Percentiles rank a stretch among this genome's conserved stretches.
Evolutionary conservation across 176 grass and related monocot species (phyloP).

Genomic region (Bothriochloa decipiens): DNA sequence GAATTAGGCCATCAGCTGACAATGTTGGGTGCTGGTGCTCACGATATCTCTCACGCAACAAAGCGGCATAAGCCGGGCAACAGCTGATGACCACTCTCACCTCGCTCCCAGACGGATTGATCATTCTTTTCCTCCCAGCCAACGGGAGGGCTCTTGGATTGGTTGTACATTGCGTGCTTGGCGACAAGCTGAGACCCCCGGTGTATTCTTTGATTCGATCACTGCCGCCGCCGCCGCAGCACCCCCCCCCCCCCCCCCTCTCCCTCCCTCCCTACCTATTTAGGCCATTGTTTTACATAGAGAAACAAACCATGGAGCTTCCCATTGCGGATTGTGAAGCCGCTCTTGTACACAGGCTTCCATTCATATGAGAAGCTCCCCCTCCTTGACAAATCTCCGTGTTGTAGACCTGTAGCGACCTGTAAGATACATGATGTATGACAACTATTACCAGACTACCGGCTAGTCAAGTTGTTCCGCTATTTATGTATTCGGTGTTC

Average conservation of each 20-base stretch:
- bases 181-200: neutral
- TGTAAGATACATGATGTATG: slow-evolving; percentile 45
- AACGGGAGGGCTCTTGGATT: slow-evolving; percentile 25
- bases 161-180: slow-evolving; percentile 64
- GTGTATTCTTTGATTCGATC: slow-evolving; percentile 67
- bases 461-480: neutral
- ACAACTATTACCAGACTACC: neutral
- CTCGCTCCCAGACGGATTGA: slow-evolving; percentile 20
- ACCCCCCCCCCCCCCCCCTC: no score
- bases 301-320: slow-evolving; percentile 42
- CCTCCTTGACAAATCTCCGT: neutral
- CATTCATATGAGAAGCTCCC: slow-evolving; percentile 71
- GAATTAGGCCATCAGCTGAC: slow-evolving; percentile 38
- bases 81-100: slow-evolving; percentile 35
- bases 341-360: slow-evolving; percentile 75
- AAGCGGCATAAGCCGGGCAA: slow-evolving; percentile 66
- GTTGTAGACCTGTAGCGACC: slow-evolving; percentile 22
- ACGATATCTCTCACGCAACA: slow-evolving; percentile 40
- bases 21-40: neutral
- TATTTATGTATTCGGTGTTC: neutral
- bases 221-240: neutral
- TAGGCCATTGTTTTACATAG: slow-evolving; percentile 26
- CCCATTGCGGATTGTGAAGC: slow-evolving; percentile 68
- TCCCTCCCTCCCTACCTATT: no score
- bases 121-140: slow-evolving; percentile 62